Percentiles rank a stretch among this genome's conserved stretches.
These are phyloP conservation scores for Umbelopsis sp. DNA, from an alignment of 192 early-diverging fungal genomes.

Conservation along the genomic window DNA sequence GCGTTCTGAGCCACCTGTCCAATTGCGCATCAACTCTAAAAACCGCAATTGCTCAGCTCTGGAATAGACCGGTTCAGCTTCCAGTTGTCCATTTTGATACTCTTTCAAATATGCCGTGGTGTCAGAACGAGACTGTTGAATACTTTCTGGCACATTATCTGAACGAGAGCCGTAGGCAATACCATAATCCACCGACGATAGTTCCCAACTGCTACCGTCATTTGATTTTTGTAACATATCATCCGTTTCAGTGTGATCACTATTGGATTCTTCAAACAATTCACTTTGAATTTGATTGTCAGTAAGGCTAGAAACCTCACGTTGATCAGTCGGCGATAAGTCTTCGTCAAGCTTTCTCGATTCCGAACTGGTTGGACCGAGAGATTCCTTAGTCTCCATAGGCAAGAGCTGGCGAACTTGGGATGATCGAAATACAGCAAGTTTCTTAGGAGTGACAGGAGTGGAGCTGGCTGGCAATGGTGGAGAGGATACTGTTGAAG, in stretches of 20 bases:
- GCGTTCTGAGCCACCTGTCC: constrained; percentile 26
- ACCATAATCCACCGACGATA: background rate
- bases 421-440: constrained; percentile 7
- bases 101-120: background rate
- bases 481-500: background rate
- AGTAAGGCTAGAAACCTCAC: background rate
- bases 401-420: background rate
- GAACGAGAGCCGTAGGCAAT: background rate
- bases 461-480: background rate
- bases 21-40: constrained; percentile 23
- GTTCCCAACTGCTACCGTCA: background rate
- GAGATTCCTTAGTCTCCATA: background rate
- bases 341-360: background rate
- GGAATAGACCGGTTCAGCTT: background rate
- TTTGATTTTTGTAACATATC: background rate
- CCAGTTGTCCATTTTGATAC: background rate
- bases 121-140: background rate
- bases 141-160: background rate
- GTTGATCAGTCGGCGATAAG: background rate
- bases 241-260: background rate
- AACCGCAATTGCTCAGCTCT: constrained; percentile 23
- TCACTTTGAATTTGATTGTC: background rate
- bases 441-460: background rate
- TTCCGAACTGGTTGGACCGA: background rate
- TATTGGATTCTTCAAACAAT: background rate